These are phyloP conservation scores for Tricholoma sp. DNA, from an alignment of 768 basidiomycete species.

Conservation along the genomic window DNA sequence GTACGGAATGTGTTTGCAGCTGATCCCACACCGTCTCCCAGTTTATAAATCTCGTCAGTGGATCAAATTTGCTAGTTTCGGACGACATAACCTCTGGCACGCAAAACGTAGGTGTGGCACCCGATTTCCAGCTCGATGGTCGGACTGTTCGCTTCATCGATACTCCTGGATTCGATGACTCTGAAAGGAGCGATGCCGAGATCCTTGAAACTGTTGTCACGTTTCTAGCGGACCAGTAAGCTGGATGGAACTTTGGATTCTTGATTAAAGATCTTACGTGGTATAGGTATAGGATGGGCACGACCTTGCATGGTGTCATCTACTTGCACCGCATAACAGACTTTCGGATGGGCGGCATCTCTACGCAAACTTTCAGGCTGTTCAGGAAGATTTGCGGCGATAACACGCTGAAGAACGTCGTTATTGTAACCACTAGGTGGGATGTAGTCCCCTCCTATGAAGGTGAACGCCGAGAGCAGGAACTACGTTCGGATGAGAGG, in stretches of 20 bases:
- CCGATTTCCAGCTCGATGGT: neutral
- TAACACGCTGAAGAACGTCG: conserved; percentile 20
- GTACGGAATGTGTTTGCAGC: no score
- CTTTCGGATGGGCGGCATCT: conserved; percentile 16
- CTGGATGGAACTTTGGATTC: no score
- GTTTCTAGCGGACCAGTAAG: neutral
- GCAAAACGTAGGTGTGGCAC: neutral
- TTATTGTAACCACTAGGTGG: conserved; percentile 36
- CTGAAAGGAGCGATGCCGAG: neutral
- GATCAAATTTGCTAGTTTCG: neutral
- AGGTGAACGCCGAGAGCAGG: conserved; percentile 14
- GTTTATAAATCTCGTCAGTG: conserved; percentile 2
- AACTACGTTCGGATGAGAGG: conserved; percentile 15
- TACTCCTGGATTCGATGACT: conserved; percentile 2
- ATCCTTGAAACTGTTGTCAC: neutral
- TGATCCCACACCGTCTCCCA: neutral
- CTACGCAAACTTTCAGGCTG: conserved; percentile 19
- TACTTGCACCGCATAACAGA: conserved; percentile 38
- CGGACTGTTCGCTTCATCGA: neutral
- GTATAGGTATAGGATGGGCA: neutral
- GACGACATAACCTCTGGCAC: neutral
- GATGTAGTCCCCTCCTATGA: conserved; percentile 11
- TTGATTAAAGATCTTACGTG: no score
- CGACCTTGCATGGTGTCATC: conserved; percentile 30
- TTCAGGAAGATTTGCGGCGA: conserved; percentile 31